phyloP scores from a whole-genome alignment of 306 rosid species.

The Prunus padus region DNA sequence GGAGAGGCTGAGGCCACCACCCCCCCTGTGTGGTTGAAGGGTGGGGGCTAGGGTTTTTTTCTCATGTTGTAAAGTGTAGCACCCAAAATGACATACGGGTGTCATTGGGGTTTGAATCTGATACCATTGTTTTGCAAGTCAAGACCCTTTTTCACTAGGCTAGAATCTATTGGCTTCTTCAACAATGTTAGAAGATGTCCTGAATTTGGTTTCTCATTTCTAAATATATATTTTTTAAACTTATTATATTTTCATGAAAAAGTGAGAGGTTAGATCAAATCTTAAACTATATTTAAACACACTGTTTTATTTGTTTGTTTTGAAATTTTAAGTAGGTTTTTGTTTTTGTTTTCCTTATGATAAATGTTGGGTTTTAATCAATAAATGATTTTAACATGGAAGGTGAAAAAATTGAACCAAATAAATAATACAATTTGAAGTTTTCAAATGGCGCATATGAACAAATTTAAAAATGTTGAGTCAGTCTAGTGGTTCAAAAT shows the following conservation, averaged over 20 bases:
- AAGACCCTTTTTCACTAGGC: too few relatives aligned
- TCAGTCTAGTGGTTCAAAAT: not conserved
- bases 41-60: too few relatives aligned
- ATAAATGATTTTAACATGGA: not conserved
- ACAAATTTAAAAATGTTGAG: not conserved
- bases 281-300: not conserved
- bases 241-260: too few relatives aligned
- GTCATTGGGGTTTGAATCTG: accelerated
- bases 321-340: not conserved
- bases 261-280: not conserved
- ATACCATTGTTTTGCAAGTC: too few relatives aligned
- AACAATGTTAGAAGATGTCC: too few relatives aligned
- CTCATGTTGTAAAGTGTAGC: too few relatives aligned
- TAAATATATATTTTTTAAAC: too few relatives aligned
- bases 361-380: not conserved
- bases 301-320: not conserved
- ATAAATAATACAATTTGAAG: not conserved
- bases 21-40: too few relatives aligned
- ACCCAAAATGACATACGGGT: too few relatives aligned
- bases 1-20: too few relatives aligned
- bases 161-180: too few relatives aligned
- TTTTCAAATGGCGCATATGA: not conserved
- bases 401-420: not conserved
- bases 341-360: not conserved
- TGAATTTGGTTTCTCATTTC: too few relatives aligned